Evolutionary conservation across 1,284 basidiomycete genomes (phyloP), one percentile per base, ranked within the genome.

Genomic region (Tetrapyrgos nigripes): DNA sequence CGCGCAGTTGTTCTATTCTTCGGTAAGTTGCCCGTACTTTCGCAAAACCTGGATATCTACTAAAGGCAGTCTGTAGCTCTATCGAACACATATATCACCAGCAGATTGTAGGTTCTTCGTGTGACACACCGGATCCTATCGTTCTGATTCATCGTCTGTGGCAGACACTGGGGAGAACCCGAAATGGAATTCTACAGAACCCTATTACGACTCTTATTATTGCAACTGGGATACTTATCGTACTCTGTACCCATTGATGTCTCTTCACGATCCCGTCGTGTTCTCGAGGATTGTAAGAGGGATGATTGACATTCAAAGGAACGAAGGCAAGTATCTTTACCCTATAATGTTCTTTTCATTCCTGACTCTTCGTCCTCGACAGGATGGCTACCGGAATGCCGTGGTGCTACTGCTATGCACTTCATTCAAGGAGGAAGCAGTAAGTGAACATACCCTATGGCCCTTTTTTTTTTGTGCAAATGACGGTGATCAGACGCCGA

Each of bases 221-320:
- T 89, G 87, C 70, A 89, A 88, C 83, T 88, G 86, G 87, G 86
- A 89, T 61, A 87, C 86, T 0, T 87, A 82, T 66, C 77, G 85
- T 14, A 86, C 84, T 0, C 70, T 87, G 2, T 88, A 80, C 64
- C 81, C 85, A 1, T 73, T 86, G 29, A 82, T 83, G 78, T 82
- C 84, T 0, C 73, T 88, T n/a, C 85, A 87, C 56, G 86, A 87
- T 64, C 85, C 85, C 1, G 74, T 73, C 27, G 80, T 76, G 10
- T 87, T 86, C 65, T 76, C 85, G 0, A 73, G 73, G 19, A 86
- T 87, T 52, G 84, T 87, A 1, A 74, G 84, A 10, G 85, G 83
- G 0, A 82, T 86, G 81, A 83, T 89, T 57, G 82, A 88, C 68
- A 88, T 89, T 31, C 85, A 87, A 65, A 80, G 83, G 61, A 77